Evolutionary conservation across 2,329 filamentous ascomycete species (phyloP).

Genomic region (Aplosporella prunicola): DNA sequence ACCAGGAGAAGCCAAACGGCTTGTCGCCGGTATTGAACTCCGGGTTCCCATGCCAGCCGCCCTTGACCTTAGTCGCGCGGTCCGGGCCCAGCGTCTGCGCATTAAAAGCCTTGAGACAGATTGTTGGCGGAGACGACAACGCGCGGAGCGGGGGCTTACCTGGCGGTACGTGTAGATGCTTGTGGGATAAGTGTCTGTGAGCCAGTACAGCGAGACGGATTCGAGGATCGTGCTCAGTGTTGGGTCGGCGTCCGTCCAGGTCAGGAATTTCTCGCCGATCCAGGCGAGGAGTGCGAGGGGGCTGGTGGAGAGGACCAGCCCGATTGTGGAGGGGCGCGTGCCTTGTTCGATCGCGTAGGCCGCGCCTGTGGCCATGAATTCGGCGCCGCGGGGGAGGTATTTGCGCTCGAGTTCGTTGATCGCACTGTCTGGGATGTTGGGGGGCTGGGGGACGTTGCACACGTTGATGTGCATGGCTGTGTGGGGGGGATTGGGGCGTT

Average conservation of each 20-base stretch:
- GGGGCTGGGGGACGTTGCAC: slow-evolving; percentile 16
- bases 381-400: slow-evolving; percentile 10
- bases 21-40: slow-evolving; percentile 18
- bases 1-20: slow-evolving; percentile 36
- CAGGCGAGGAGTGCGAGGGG: slow-evolving; percentile 51
- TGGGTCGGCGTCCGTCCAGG: slow-evolving; percentile 43
- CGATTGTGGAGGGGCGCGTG: slow-evolving; percentile 48
- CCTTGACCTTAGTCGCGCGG: slow-evolving; percentile 11
- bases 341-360: slow-evolving; percentile 47
- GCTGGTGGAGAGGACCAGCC: slow-evolving; percentile 43
- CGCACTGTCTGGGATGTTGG: slow-evolving; percentile 12
- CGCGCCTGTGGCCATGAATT: slow-evolving; percentile 34
- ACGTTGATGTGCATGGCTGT: slow-evolving; percentile 12
- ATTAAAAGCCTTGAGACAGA: slow-evolving; percentile 3
- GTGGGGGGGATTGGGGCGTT: no score
- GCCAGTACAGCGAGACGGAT: slow-evolving; percentile 47
- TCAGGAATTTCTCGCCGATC: slow-evolving; percentile 50
- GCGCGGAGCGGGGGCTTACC: slow-evolving; percentile 13
- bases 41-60: background rate
- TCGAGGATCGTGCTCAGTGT: slow-evolving; percentile 39
- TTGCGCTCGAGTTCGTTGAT: slow-evolving; percentile 16
- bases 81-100: background rate
- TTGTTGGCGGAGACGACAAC: background rate
- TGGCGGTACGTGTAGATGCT: slow-evolving; percentile 43
- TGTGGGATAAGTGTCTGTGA: slow-evolving; percentile 40